These are phyloP conservation scores for Coleophoma eucalyptorum DNA, from an alignment of 2,329 filamentous ascomycete species.

Conservation along the genomic window DNA sequence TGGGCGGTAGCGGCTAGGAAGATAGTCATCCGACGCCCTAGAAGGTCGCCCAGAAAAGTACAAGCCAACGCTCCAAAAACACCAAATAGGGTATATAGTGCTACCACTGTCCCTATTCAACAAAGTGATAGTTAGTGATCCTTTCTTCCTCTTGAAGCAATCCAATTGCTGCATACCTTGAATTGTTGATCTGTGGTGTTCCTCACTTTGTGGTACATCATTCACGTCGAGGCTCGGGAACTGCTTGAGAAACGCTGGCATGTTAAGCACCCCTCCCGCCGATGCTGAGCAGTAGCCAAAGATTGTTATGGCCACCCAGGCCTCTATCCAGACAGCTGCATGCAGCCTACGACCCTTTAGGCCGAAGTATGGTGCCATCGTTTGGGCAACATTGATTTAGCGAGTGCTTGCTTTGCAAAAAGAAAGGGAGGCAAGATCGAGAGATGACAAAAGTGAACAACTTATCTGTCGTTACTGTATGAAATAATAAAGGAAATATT, in stretches of 20 bases:
- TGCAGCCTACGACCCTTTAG: too few species aligned
- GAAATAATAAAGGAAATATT: too few species aligned
- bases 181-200: slow-evolving; percentile 2
- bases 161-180: slow-evolving; percentile 9
- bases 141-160: background rate
- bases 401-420: too few species aligned
- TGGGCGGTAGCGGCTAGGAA: slow-evolving; percentile 26
- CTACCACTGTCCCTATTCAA: background rate
- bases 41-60: background rate
- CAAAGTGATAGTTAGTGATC: background rate
- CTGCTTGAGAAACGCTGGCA: slow-evolving; percentile 47
- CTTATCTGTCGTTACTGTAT: too few species aligned
- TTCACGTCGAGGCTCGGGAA: slow-evolving; percentile 27
- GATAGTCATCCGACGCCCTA: background rate
- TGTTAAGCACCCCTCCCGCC: slow-evolving; percentile 3
- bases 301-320: too few species aligned
- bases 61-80: slow-evolving; percentile 1
- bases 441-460: too few species aligned
- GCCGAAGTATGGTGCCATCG: too few species aligned
- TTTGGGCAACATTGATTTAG: too few species aligned
- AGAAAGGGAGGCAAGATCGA: too few species aligned
- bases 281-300: slow-evolving; percentile 5
- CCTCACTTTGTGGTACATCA: background rate
- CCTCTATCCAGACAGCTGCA: too few species aligned
- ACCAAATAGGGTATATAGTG: background rate